Percentiles rank a stretch among this genome's conserved stretches.
Evolutionary conservation across 225 moss, liverwort and hornwort species (phyloP).

Genomic region (Ulota crispa): DNA sequence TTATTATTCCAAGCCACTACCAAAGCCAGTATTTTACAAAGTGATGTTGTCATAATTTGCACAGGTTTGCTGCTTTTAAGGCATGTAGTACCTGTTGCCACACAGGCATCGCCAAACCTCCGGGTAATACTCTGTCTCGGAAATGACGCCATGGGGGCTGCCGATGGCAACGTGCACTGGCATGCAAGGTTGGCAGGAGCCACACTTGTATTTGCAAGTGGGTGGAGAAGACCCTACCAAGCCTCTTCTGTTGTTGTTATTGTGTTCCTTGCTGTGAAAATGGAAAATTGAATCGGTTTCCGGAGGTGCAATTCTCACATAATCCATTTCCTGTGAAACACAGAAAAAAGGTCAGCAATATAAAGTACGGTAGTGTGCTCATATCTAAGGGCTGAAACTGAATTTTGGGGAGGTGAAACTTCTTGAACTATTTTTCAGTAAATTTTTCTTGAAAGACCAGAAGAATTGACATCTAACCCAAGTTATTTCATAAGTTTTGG

Average conservation of each 20-base stretch:
- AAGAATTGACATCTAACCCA: too few species aligned
- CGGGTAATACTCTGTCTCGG: slow-evolving; percentile 73
- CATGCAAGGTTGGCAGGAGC: slow-evolving; percentile 56
- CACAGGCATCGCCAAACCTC: slow-evolving; percentile 76
- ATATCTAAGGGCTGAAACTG: too few species aligned
- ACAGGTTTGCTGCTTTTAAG: slow-evolving; percentile 12
- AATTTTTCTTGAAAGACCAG: too few species aligned
- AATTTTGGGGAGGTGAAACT: too few species aligned
- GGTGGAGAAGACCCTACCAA: slow-evolving; percentile 64
- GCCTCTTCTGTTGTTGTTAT: slow-evolving; percentile 26
- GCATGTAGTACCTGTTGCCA: slow-evolving; percentile 63
- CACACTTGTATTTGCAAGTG: slow-evolving; percentile 52
- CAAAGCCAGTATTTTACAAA: slow-evolving; percentile 43
- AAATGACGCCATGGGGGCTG: slow-evolving; percentile 59
- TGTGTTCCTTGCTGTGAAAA: slow-evolving; percentile 19
- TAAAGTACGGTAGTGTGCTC: too few species aligned
- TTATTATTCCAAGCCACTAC: slow-evolving; percentile 26
- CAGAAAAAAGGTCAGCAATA: neutral
- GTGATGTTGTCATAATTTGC: neutral
- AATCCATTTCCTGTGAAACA: slow-evolving; percentile 21
- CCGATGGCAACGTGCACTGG: slow-evolving; percentile 66
- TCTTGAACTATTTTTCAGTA: too few species aligned
- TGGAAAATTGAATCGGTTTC: slow-evolving; percentile 35
- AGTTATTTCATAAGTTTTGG: too few species aligned
- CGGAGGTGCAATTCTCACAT: slow-evolving; percentile 27